Evolutionary conservation across 176 grass and related monocot genomes (phyloP), one percentile per base, ranked within the genome.

Genomic region (Thinopyrum elongatum): DNA sequence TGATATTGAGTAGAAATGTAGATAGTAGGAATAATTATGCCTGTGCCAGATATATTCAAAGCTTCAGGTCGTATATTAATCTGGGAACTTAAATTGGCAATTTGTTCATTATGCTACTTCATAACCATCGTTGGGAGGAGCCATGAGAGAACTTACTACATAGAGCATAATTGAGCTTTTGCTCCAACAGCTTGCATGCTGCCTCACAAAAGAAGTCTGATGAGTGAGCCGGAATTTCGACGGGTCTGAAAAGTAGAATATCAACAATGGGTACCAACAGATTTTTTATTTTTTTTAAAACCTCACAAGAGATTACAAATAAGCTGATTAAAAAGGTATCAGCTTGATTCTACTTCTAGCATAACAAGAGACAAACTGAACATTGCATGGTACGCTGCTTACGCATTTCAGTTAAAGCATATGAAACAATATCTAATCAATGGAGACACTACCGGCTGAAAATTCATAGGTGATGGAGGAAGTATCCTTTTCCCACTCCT

Each of bases 401-500:
- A 87, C 35, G 8, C 8, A 84, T 81, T 79, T 80, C 25, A 51
- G 42, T 36, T 41, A 65, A 74, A 70, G 14, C 23, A 13, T 67
- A 41, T 62, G 63, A 41, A 61, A 55, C 1, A 75, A 28, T 35
- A 68, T 23, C 21, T 68, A 83, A 4, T 80, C 4, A 38, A 76
- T 14, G 12, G 21, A 76, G 30, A 49, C 8, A 80, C 3, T 95
- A 96, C 97, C 95, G 74, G 78, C 57, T 9, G 86, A 74, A 67
- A 90, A 93, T 75, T 94, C 95, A 36, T 98, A 93, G 68, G 83
- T 64, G 60, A 46, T 23, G 17, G 90, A 86, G 82, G 65, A 78
- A 79, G 97, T 92, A 49, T 96, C 94, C 34, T 90, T 91, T 77
- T 99, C 97, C 94, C 94, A 99, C 25, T 90, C 78, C 86, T 99